These are phyloP conservation scores for Suillus brevipes DNA, from an alignment of 768 basidiomycete genomes.

Conservation along the genomic window DNA sequence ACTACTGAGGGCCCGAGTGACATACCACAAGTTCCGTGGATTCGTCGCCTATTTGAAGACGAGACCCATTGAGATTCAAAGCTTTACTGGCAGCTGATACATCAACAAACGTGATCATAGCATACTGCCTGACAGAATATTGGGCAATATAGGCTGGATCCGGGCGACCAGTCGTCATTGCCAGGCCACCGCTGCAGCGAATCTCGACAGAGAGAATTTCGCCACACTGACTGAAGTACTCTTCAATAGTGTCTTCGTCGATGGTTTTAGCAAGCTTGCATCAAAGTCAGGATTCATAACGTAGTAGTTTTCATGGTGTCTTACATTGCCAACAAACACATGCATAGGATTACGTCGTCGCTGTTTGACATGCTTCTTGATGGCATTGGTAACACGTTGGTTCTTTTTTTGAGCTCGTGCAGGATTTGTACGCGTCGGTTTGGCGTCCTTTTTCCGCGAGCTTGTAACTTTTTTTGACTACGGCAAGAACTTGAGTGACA, in stretches of 20 bases:
- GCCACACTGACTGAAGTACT: conserved; percentile 27
- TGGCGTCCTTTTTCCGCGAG: conserved; percentile 4
- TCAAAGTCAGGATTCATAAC: neutral
- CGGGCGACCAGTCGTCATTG: conserved; percentile 27
- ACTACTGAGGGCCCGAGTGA: neutral
- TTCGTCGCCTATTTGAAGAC: conserved; percentile 35
- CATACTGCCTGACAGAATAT: conserved; percentile 48
- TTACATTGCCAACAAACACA: conserved; percentile 65
- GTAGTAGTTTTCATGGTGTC: conserved; percentile 17
- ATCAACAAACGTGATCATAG: conserved; percentile 46
- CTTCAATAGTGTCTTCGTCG: conserved; percentile 23
- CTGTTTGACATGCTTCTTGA: conserved; percentile 18
- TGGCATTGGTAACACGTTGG: conserved; percentile 25
- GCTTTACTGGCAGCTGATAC: conserved; percentile 41
- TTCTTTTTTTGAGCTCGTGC: neutral
- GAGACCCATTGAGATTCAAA: conserved; percentile 37
- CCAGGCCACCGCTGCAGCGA: conserved; percentile 34
- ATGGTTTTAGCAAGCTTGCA: conserved; percentile 10
- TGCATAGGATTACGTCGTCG: conserved; percentile 14
- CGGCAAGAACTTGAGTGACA: neutral
- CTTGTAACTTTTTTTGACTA: conserved; percentile 8
- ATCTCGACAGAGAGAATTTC: conserved; percentile 23
- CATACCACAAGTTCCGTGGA: conserved; percentile 40
- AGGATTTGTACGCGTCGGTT: conserved; percentile 5
- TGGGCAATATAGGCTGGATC: conserved; percentile 34